Conservation (phyloP, 176 grass and related monocot genomes). For the Thinopyrum elongatum region DNA sequence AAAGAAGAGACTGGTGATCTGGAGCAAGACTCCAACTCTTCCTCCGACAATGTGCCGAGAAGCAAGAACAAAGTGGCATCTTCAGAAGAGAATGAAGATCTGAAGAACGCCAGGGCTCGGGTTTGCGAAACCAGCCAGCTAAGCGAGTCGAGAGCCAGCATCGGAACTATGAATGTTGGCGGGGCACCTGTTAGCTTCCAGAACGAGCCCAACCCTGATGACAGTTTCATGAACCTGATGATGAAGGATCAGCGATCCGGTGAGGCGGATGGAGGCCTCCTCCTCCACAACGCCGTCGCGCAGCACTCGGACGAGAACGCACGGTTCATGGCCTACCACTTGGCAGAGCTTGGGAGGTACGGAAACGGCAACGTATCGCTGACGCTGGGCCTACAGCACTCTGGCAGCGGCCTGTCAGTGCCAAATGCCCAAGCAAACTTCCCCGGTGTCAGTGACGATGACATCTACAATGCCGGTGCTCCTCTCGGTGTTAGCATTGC, state of each 20-base stretch:
- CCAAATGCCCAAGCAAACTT: constrained; percentile 58
- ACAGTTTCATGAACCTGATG: constrained; percentile 95
- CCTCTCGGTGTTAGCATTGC: constrained; percentile 38
- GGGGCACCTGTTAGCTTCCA: constrained; percentile 49
- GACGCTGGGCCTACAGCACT: constrained; percentile 85
- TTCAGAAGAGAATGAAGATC: constrained; percentile 69
- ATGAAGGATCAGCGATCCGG: constrained; percentile 57
- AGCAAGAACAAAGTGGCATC: constrained; percentile 59
- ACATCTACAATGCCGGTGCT: constrained; percentile 60
- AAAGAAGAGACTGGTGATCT: constrained; percentile 89
- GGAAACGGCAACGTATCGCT: constrained; percentile 71
- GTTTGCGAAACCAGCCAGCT: constrained; percentile 55
- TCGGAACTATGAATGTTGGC: constrained; percentile 25
- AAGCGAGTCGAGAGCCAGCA: constrained; percentile 48
- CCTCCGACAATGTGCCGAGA: constrained; percentile 70
- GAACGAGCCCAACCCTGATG: constrained; percentile 54
- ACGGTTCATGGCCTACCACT: constrained; percentile 67
- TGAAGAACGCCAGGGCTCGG: constrained; percentile 43
- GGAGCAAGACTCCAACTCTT: constrained; percentile 93
- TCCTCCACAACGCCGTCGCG: constrained; percentile 42
- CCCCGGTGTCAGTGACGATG: constrained; percentile 43
- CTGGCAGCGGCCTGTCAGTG: constrained; percentile 46
- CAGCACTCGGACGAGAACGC: constrained; percentile 46
- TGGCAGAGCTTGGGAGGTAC: constrained; percentile 62
- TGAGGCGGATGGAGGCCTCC: constrained; percentile 38